phyloP scores from a whole-genome alignment of 352 stramenopile genomes.

The Thraustotheca clavata region DNA sequence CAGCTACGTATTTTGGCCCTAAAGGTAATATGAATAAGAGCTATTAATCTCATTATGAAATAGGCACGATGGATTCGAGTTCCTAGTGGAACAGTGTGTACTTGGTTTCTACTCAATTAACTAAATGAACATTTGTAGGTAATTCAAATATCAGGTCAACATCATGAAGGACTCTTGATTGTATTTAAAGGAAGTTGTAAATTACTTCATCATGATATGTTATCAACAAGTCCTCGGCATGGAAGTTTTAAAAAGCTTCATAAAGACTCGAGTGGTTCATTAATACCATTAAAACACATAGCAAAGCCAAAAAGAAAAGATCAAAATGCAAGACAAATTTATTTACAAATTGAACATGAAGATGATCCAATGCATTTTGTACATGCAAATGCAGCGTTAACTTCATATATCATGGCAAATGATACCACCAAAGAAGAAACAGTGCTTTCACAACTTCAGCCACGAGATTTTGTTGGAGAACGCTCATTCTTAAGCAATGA shows the following conservation, averaged over 20 bases:
- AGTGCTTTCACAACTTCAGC: neutral
- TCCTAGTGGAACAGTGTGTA: constrained; percentile 2
- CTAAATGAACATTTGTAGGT: neutral
- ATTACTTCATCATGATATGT: neutral
- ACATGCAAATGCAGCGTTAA: neutral
- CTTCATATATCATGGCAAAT: neutral
- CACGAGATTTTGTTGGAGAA: constrained; percentile 16
- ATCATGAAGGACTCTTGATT: constrained; percentile 14
- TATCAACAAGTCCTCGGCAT: neutral
- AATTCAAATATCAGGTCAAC: constrained; percentile 1
- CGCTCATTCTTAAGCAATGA: constrained; percentile 19
- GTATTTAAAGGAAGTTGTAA: constrained; percentile 8
- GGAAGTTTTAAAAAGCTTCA: neutral
- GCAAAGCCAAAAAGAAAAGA: neutral
- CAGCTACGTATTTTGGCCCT: constrained; percentile 6
- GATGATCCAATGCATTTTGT: constrained; percentile 9
- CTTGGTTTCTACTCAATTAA: neutral
- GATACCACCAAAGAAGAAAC: neutral
- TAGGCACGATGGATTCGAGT: constrained; percentile 1
- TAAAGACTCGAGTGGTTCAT: no score
- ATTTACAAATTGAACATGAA: constrained; percentile 8
- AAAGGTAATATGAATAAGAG: no score
- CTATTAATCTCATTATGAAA: neutral
- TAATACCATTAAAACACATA: neutral
- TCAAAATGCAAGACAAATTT: constrained; percentile 7